Percentiles rank a stretch among this genome's conserved stretches.
These are phyloP conservation scores for Neofusicoccum parvum DNA, from an alignment of 2,329 filamentous ascomycete species.

Conservation along the genomic window DNA sequence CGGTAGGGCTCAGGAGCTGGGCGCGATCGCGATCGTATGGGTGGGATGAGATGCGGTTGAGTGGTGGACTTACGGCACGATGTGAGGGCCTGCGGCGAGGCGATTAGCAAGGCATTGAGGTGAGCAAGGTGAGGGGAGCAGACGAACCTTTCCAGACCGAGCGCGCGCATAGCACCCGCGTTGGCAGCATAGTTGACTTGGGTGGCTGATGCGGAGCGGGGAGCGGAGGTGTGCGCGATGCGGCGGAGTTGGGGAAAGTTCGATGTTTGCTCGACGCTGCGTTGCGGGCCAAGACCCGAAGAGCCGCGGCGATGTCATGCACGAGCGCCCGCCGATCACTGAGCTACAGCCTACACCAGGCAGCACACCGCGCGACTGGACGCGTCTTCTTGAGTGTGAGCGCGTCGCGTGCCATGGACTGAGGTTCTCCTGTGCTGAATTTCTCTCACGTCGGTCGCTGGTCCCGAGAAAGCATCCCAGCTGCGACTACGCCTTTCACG, in stretches of 20 bases:
- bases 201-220: not conserved
- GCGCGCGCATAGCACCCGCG: constrained; percentile 64
- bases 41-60: not conserved
- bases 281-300: not conserved
- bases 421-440: not conserved
- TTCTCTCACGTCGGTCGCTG: not conserved
- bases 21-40: not conserved
- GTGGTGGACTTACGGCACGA: constrained; percentile 63
- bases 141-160: constrained; percentile 84
- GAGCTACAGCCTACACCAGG: constrained; percentile 1
- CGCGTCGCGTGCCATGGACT: not conserved
- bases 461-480: too few relatives aligned
- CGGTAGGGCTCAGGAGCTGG: too few relatives aligned
- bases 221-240: not conserved
- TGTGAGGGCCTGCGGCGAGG: constrained; percentile 61
- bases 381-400: not conserved
- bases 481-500: too few relatives aligned
- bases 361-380: constrained; percentile 14
- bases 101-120: constrained; percentile 29
- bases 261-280: not conserved
- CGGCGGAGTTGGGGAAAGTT: not conserved
- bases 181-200: constrained; percentile 35
- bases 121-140: not conserved
- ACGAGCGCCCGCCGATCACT: not conserved
- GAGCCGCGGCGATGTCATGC: constrained; percentile 11